These are phyloP conservation scores for Chaetoceros tenuissimus DNA, from an alignment of 108 stramenopile genomes.

Conservation along the genomic window DNA sequence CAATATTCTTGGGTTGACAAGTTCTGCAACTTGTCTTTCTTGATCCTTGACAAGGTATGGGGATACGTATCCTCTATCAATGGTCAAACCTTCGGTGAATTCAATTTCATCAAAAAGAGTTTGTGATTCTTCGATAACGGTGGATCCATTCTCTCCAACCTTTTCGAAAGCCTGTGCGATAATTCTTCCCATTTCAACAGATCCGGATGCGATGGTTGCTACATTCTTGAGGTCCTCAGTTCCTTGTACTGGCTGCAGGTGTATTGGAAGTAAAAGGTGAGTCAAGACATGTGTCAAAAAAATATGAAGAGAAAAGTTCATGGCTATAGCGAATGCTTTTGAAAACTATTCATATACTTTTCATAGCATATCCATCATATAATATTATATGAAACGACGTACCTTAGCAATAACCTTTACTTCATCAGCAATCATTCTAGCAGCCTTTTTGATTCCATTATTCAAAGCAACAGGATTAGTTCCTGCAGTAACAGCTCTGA, in stretches of 20 bases:
- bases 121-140: slow-evolving; percentile 93
- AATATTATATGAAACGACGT: slow-evolving; percentile 17
- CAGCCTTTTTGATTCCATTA: slow-evolving; percentile 80
- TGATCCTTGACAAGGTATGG: slow-evolving; percentile 97
- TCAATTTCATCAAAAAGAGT: slow-evolving; percentile 93
- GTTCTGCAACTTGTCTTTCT: slow-evolving; percentile 91
- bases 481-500: slow-evolving; percentile 85
- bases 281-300: neutral
- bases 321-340: neutral
- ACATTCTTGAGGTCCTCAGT: slow-evolving; percentile 88
- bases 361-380: neutral
- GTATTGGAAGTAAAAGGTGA: too few relatives aligned
- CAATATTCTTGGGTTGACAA: slow-evolving; percentile 69
- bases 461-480: slow-evolving; percentile 92
- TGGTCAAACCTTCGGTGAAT: slow-evolving; percentile 96
- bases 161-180: slow-evolving; percentile 93
- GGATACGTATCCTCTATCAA: slow-evolving; percentile 95
- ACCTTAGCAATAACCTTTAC: slow-evolving; percentile 75
- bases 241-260: slow-evolving; percentile 52
- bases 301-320: neutral
- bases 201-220: slow-evolving; percentile 91
- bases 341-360: neutral
- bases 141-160: slow-evolving; percentile 93
- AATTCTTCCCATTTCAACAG: slow-evolving; percentile 87
- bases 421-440: slow-evolving; percentile 61